These are phyloP conservation scores for Sporothrix inflata DNA, from an alignment of 2,329 filamentous ascomycete genomes.

Conservation along the genomic window DNA sequence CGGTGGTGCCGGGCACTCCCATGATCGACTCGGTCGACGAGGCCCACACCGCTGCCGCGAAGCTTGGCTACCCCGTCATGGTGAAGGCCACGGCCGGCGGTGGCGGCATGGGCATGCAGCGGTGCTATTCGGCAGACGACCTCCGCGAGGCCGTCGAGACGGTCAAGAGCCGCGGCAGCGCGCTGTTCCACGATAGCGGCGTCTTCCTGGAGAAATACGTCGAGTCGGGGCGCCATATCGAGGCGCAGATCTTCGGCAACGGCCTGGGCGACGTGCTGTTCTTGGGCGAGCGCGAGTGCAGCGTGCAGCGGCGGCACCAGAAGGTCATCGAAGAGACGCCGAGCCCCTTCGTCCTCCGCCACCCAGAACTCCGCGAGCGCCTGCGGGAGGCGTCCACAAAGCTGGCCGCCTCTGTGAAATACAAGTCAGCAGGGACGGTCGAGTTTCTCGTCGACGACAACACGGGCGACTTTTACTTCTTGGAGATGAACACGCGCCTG, in stretches of 20 bases:
- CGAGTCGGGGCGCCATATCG: conserved; percentile 64
- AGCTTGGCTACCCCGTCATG: conserved; percentile 50
- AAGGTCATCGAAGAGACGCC: conserved; percentile 74
- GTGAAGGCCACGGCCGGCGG: conserved; percentile 66
- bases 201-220: conserved; percentile 68
- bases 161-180: conserved; percentile 56
- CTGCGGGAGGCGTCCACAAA: conserved; percentile 40
- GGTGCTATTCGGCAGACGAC: conserved; percentile 49
- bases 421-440: conserved; percentile 43
- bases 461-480: conserved; percentile 77
- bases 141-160: conserved; percentile 45
- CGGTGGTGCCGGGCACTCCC: conserved; percentile 45
- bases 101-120: conserved; percentile 61
- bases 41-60: conserved; percentile 52
- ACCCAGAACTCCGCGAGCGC: conserved; percentile 29
- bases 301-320: conserved; percentile 68
- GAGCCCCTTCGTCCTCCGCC: conserved; percentile 57
- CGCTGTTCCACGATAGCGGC: conserved; percentile 63
- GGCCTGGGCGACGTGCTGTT: conserved; percentile 59
- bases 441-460: conserved; percentile 84
- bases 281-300: conserved; percentile 69
- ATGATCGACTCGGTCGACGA: conserved; percentile 43
- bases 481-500: conserved; percentile 82
- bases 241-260: conserved; percentile 70
- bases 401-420: conserved; percentile 36